phyloP scores from a whole-genome alignment of 2,329 filamentous ascomycete genomes.

The Trichoderma atroviride region DNA sequence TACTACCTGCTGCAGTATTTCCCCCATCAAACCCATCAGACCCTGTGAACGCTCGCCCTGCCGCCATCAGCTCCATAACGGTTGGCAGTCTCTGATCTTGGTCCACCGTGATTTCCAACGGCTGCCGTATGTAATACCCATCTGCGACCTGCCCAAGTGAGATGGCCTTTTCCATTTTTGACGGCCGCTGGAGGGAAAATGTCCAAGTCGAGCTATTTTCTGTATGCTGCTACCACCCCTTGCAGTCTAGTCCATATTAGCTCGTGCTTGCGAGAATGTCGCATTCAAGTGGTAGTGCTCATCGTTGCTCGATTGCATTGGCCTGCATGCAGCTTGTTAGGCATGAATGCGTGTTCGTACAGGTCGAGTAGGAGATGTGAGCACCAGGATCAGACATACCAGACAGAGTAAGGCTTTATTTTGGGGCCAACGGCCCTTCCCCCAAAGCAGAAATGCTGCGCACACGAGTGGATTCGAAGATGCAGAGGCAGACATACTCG shows the following conservation, averaged over 20 bases:
- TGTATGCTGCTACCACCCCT: neutral
- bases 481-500: conserved; percentile 10
- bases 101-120: neutral
- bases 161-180: neutral
- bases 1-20: neutral
- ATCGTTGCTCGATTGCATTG: neutral
- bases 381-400: neutral
- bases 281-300: neutral
- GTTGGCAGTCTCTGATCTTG: neutral
- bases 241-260: neutral
- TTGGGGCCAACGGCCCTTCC: neutral
- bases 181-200: neutral
- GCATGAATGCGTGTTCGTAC: conserved; percentile 14
- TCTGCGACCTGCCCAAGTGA: conserved; percentile 10
- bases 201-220: neutral
- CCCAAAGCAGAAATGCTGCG: conserved; percentile 10
- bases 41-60: neutral
- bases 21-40: neutral
- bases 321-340: conserved; percentile 20
- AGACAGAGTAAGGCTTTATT: conserved; percentile 4
- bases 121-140: neutral
- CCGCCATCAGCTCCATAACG: conserved; percentile 3
- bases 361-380: neutral
- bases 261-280: neutral
- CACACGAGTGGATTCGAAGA: conserved; percentile 6